phyloP scores from a whole-genome alignment of 345 rosid genomes.

The Pugionium cornutum region DNA sequence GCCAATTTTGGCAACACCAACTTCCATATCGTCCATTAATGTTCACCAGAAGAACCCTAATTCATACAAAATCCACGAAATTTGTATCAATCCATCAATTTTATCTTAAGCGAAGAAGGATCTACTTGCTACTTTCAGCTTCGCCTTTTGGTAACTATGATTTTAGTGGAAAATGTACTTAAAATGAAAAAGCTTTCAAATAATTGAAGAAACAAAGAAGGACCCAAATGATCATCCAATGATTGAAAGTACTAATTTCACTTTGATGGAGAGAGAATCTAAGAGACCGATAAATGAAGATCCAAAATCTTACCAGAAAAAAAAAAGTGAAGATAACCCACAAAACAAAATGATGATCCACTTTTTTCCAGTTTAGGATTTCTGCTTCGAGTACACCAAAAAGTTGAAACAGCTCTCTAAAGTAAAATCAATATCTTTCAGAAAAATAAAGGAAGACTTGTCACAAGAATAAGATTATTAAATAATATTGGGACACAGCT shows the following conservation, averaged over 20 bases:
- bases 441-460: constrained; percentile 8
- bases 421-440: constrained; percentile 29
- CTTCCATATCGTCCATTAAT: constrained; percentile 60
- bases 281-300: constrained; percentile 8
- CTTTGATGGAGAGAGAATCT: constrained; percentile 13
- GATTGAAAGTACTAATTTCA: constrained; percentile 24
- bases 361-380: constrained; percentile 27
- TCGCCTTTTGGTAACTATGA: constrained; percentile 28
- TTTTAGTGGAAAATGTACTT: constrained; percentile 39
- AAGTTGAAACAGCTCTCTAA: constrained; percentile 27
- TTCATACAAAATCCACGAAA: constrained; percentile 26
- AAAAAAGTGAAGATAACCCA: constrained; percentile 33
- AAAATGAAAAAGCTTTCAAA: neutral
- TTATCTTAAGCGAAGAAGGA: constrained; percentile 29
- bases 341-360: constrained; percentile 38
- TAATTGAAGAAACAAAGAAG: constrained; percentile 41
- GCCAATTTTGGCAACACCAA: constrained; percentile 44
- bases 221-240: constrained; percentile 2
- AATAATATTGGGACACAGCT: constrained; percentile 11
- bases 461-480: constrained; percentile 1
- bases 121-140: constrained; percentile 21
- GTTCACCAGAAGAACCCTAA: constrained; percentile 36
- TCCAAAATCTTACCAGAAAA: constrained; percentile 34
- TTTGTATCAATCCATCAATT: constrained; percentile 23
- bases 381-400: constrained; percentile 35